phyloP scores from a whole-genome alignment of 768 basidiomycete species.

The Polyporus arcularius region DNA sequence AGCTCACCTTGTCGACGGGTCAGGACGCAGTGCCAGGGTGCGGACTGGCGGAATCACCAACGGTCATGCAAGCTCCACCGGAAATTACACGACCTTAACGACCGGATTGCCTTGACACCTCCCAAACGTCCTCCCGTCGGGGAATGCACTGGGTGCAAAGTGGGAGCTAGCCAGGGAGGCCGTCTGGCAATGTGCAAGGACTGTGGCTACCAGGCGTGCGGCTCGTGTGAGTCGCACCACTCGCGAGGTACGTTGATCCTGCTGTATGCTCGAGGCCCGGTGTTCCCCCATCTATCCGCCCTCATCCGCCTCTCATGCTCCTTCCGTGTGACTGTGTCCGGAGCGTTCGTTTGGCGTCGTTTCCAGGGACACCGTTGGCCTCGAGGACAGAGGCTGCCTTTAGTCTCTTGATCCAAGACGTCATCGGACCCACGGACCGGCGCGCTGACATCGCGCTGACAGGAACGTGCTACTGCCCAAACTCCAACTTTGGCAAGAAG shows the following conservation, averaged over 20 bases:
- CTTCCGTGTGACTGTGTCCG: neutral
- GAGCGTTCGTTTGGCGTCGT: neutral
- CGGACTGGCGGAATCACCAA: conserved; percentile 35
- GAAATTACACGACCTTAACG: conserved; percentile 28
- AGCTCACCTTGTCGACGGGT: neutral
- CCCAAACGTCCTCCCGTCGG: conserved; percentile 24
- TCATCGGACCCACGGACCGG: conserved; percentile 1
- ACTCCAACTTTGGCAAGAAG: conserved; percentile 35
- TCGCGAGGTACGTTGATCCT: conserved; percentile 25
- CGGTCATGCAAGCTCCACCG: conserved; percentile 38
- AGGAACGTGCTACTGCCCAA: conserved; percentile 40
- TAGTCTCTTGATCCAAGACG: neutral
- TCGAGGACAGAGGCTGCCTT: neutral
- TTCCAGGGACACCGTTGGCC: conserved; percentile 1
- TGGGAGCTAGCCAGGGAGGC: conserved; percentile 16
- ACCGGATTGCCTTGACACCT: conserved; percentile 29
- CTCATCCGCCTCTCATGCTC: neutral
- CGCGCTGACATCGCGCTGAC: neutral
- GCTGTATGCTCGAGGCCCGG: neutral
- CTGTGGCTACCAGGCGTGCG: conserved; percentile 38
- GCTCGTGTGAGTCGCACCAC: conserved; percentile 34
- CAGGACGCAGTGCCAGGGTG: conserved; percentile 31
- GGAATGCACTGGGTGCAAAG: conserved; percentile 35
- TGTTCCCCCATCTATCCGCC: neutral
- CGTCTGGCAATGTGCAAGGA: conserved; percentile 30